phyloP scores from a whole-genome alignment of 805 yeast genomes.

The Lachancea sp. region DNA sequence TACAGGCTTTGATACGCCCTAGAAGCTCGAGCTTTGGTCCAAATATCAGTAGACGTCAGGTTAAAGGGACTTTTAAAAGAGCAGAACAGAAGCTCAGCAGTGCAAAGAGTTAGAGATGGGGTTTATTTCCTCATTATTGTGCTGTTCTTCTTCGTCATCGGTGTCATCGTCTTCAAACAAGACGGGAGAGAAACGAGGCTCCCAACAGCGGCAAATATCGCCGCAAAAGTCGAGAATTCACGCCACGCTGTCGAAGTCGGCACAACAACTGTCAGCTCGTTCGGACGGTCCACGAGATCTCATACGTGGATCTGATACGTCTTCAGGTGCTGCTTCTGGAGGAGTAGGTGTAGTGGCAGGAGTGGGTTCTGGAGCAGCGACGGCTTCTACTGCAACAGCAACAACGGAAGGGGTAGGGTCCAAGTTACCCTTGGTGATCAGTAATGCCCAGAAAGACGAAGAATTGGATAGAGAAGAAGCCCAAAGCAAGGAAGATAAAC shows the following conservation, averaged over 20 bases:
- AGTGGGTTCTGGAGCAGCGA: not conserved
- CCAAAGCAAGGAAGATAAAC: constrained; percentile 18
- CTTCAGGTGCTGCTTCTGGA: not conserved
- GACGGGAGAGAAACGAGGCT: constrained; percentile 6
- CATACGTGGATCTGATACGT: not conserved
- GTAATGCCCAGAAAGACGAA: constrained; percentile 2
- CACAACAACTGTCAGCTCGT: constrained; percentile 12
- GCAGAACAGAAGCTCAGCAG: not conserved
- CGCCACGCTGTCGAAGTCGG: constrained; percentile 16
- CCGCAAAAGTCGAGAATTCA: constrained; percentile 13
- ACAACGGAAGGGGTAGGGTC: not conserved
- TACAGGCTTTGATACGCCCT: not conserved
- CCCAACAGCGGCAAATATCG: constrained; percentile 2
- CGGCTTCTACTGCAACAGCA: not conserved
- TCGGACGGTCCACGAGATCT: constrained; percentile 1
- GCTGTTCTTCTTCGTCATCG: constrained; percentile 24
- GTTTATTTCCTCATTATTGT: constrained; percentile 32
- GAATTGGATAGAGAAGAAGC: constrained; percentile 13
- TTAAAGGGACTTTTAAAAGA: too few relatives aligned
- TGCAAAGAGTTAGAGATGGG: constrained; percentile 27
- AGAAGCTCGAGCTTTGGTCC: not conserved
- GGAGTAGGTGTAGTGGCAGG: not conserved
- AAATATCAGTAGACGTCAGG: too few relatives aligned
- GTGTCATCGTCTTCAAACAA: constrained; percentile 7
- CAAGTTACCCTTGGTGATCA: not conserved